Evolutionary conservation across 495 filamentous ascomycete genomes (phyloP).

Genomic region (Platismatia glauca): DNA sequence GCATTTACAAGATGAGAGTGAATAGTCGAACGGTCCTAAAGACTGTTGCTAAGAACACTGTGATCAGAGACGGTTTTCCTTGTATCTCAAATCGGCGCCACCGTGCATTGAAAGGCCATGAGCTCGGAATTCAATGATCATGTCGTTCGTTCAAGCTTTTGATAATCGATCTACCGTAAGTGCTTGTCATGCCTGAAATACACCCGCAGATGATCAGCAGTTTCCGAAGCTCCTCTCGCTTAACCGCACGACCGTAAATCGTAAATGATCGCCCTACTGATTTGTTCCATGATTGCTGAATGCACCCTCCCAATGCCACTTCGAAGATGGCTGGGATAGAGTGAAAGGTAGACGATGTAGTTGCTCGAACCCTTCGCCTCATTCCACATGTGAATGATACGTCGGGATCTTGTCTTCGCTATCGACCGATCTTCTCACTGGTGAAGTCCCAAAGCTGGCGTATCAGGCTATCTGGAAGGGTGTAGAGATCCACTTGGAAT

Average conservation of each 20-base stretch:
- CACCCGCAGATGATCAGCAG: neutral
- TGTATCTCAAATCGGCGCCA: neutral
- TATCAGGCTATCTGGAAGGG: conserved; percentile 65
- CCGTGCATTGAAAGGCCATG: neutral
- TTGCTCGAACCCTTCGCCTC: neutral
- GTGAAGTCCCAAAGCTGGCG: conserved; percentile 95
- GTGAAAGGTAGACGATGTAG: neutral
- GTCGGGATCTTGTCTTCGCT: neutral
- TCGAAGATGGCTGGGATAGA: neutral
- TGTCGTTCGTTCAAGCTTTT: conserved; percentile 9
- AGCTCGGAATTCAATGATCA: neutral
- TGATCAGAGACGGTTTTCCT: neutral
- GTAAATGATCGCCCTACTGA: no score
- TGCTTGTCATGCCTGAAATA: neutral
- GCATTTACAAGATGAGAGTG: neutral
- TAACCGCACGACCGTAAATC: neutral
- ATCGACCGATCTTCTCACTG: conserved; percentile 30
- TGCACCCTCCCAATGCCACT: neutral
- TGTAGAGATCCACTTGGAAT: conserved; percentile 97
- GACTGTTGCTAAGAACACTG: neutral
- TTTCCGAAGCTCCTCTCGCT: conserved; percentile 2
- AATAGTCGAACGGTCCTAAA: neutral
- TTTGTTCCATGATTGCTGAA: conserved; percentile 1
- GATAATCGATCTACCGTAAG: neutral
- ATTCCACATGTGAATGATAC: neutral